Percentiles rank a stretch among this genome's conserved stretches.
phyloP scores from a whole-genome alignment of 345 rosid species.

The Acer saccharum region DNA sequence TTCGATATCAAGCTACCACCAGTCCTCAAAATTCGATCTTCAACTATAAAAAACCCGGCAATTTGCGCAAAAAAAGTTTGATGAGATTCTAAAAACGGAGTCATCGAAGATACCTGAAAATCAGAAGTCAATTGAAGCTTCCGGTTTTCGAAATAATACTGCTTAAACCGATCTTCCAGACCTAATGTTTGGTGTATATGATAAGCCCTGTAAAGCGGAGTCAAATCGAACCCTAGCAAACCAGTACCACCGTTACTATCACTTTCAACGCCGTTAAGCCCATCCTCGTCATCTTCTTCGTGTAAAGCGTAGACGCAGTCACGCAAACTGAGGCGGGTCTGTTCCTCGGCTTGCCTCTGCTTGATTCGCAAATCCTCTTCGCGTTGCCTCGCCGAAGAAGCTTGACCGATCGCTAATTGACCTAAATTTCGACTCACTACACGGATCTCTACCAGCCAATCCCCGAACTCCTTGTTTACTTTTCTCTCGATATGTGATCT shows the following conservation, averaged over 20 bases:
- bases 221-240: constrained; percentile 70
- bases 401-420: constrained; percentile 94
- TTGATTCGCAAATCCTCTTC: constrained; percentile 94
- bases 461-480: constrained; percentile 82
- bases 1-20: constrained; percentile 87
- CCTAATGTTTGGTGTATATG: constrained; percentile 90
- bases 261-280: constrained; percentile 21
- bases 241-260: constrained; percentile 51
- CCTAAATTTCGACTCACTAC: constrained; percentile 90
- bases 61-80: constrained; percentile 96
- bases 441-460: constrained; percentile 98
- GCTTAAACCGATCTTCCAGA: constrained; percentile 81
- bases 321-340: constrained; percentile 83
- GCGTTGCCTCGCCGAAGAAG: constrained; percentile 86
- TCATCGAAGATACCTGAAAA: constrained; percentile 98
- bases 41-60: constrained; percentile 94
- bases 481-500: constrained; percentile 81
- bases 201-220: constrained; percentile 84
- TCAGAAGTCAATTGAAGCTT: constrained; percentile 93
- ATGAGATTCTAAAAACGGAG: constrained; percentile 95
- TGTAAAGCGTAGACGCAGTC: constrained; percentile 83
- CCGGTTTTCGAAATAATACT: constrained; percentile 87
- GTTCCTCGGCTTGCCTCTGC: constrained; percentile 98
- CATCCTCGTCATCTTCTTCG: constrained; percentile 77
- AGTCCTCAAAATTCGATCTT: constrained; percentile 86